Evolutionary conservation across 176 grass and related monocot genomes (phyloP).

Genomic region (Otatea glauca): DNA sequence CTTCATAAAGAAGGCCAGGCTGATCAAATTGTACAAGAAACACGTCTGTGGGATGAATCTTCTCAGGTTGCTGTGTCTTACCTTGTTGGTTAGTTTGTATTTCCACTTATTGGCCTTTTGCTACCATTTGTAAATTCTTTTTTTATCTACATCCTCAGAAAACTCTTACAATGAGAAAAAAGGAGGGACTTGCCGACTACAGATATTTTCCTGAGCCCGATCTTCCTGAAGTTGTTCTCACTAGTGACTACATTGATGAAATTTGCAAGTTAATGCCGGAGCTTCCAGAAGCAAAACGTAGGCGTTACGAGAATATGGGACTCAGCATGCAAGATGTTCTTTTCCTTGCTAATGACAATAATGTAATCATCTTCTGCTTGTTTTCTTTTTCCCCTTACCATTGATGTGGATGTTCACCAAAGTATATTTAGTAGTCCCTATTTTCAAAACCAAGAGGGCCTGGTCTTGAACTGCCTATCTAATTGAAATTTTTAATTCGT

Average conservation of each 20-base stretch:
- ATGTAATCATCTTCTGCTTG: slow-evolving; percentile 53
- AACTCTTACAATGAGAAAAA: slow-evolving; percentile 97
- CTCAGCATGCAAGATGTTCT: slow-evolving; percentile 97
- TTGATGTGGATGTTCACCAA: slow-evolving; percentile 4
- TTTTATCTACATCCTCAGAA: slow-evolving; percentile 59
- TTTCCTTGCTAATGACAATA: slow-evolving; percentile 91
- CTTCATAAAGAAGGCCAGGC: slow-evolving; percentile 73
- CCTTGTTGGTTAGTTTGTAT: slow-evolving; percentile 5
- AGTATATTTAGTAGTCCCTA: slow-evolving; percentile 14
- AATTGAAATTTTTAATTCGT: slow-evolving; percentile 20
- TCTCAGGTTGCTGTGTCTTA: slow-evolving; percentile 59
- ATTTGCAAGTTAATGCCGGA: slow-evolving; percentile 77
- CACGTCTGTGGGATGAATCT: slow-evolving; percentile 86
- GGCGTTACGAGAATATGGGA: slow-evolving; percentile 86
- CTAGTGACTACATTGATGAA: slow-evolving; percentile 68
- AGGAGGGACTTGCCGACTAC: slow-evolving; percentile 94
- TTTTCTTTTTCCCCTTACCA: slow-evolving; percentile 19
- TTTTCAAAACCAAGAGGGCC: background rate
- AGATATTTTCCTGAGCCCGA: slow-evolving; percentile 99
- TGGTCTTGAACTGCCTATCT: slow-evolving; percentile 4
- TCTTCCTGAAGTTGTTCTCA: slow-evolving; percentile 88
- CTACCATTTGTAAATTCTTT: slow-evolving; percentile 37
- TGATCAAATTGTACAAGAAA: slow-evolving; percentile 97
- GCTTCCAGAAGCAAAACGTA: slow-evolving; percentile 93
- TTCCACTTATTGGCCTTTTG: slow-evolving; percentile 28